Base-by-base conservation (phyloP, 208 protist genomes). In the Leishmania amazonensis region DNA sequence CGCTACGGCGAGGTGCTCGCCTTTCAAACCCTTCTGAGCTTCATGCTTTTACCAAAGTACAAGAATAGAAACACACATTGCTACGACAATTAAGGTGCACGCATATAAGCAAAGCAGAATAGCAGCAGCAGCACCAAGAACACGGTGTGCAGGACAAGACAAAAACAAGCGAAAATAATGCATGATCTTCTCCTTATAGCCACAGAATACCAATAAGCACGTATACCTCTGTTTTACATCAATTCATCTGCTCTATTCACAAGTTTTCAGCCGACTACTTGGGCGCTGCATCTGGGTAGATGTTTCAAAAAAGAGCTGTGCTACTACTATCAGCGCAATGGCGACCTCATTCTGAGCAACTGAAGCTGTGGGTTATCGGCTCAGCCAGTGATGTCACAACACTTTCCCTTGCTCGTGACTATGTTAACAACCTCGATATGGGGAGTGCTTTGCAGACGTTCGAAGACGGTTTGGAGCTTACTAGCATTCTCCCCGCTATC, bases 341-440 rank as follows among this genome's bases (percentile, higher is more conserved):
- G 90, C 85, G 88, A 11, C 84, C 87, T 45, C 92, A 95, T 81
- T 89, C 89, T 11, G 90, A 92, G 85, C 89, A 91, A 64, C 79
- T 95, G 19, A 91, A 94, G 74, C 68, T 75, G 9, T 94, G 88
- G 87, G 83, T 94, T 79, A 89, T 90, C 2, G 73, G 60, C n/a
- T 75, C 89, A 38, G 42, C 77, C 0, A 84, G 68, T 58, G 87
- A 91, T 64, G n/a, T 68, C 38, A 86, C 71, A 21, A 51, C 35
- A 13, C 79, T 88, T 24, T 60, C 75, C 0, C 68, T 83, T 38
- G 85, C 85, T 15, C 80, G 85, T 7, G 79, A 58, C 45, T 85
- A 88, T 68, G 19, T 88, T 19, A 78, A 65, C 42, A 83, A 83
- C 51, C 75, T 88, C 45, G 60, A 84, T 21, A 51, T 88, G 3